Evolutionary conservation across 176 grass and related monocot species (phyloP).

Genomic region (Musa troglodytarum): DNA sequence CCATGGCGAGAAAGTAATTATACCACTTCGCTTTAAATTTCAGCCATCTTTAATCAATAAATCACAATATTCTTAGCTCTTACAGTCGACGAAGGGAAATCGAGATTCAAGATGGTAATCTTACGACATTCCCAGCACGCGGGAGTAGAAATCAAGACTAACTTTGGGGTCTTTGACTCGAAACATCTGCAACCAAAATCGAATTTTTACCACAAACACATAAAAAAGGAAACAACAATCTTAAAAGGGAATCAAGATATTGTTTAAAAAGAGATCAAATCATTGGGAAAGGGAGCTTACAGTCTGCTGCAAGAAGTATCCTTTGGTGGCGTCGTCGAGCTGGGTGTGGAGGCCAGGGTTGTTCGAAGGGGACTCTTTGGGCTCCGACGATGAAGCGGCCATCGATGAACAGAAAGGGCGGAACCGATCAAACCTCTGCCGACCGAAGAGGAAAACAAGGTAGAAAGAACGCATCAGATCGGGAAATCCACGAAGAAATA

Average conservation of each 20-base stretch:
- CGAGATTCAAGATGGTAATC: slow-evolving; percentile 20
- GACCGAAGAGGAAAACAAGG: not conserved
- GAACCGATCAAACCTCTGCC: slow-evolving; percentile 37
- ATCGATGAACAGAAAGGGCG: slow-evolving; percentile 33
- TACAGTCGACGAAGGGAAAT: not conserved
- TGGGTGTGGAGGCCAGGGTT: slow-evolving; percentile 64
- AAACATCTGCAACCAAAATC: slow-evolving; percentile 60
- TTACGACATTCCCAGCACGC: slow-evolving; percentile 95
- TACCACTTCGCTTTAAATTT: too few species aligned
- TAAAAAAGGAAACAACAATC: not conserved
- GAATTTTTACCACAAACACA: not conserved
- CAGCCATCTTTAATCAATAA: too few species aligned
- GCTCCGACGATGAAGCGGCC: slow-evolving; percentile 48
- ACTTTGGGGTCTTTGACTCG: slow-evolving; percentile 92
- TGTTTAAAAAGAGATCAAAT: not conserved
- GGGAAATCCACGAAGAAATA: not conserved
- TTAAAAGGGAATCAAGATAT: not conserved
- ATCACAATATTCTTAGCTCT: too few species aligned
- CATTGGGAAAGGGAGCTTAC: slow-evolving; percentile 15
- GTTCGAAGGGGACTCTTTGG: slow-evolving; percentile 59
- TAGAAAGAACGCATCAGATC: not conserved
- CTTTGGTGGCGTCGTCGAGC: slow-evolving; percentile 64
- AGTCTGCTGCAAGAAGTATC: slow-evolving; percentile 95
- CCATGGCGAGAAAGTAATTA: not conserved
- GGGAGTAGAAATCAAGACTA: slow-evolving; percentile 90